Base-by-base conservation (phyloP, 495 filamentous ascomycete genomes). In the Podospora pseudocomata region DNA sequence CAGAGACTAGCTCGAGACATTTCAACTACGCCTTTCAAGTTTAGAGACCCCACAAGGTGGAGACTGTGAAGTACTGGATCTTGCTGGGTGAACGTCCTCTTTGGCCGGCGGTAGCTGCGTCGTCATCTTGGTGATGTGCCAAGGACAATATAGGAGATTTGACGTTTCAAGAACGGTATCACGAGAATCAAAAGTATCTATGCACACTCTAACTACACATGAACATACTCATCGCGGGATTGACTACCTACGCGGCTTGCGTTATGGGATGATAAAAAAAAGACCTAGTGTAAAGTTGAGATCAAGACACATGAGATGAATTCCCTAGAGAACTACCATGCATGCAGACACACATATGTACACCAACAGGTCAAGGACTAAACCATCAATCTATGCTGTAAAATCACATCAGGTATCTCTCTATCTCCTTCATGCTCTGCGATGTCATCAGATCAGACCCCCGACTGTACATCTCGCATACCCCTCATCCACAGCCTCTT, bases 361-460 rank as follows among this genome's bases (percentile, higher is more conserved):
- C 9, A 1, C 39, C 39, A 49, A 16, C 6, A 49, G 39, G 3
- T 16, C 23, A 23, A 49, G 39, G 23, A 23, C 23, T 23, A 49
- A 49, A 49, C 39, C 39, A 13, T 49, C 39, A 49, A 49, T 49
- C 39, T 58, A 58, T 58, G 23, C 55, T 58, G 30, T 32, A n/a
- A 20, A 58, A 26, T 58, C n/a, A 58, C 55, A 58, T 58, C 55
- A 58, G 55, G 55, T 58, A 58, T 58, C 55, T 58, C 55, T 58
- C n/a, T 58, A 19, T 58, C n/a, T 20, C 55, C 55, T 19, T 58
- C 4, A 58, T 20, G 55, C 18, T 58, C 55, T 58, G 7, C 18
- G 13, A 58, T 58, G 18, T 20, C 4, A 20, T 20, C 55, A 19
- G 23, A 5, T 9, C 55, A 20, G 19, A 58, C 18, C 55, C 18